Evolutionary conservation across 78 protist genomes (phyloP).

Genomic region (Dictyostelium firmibasis): DNA sequence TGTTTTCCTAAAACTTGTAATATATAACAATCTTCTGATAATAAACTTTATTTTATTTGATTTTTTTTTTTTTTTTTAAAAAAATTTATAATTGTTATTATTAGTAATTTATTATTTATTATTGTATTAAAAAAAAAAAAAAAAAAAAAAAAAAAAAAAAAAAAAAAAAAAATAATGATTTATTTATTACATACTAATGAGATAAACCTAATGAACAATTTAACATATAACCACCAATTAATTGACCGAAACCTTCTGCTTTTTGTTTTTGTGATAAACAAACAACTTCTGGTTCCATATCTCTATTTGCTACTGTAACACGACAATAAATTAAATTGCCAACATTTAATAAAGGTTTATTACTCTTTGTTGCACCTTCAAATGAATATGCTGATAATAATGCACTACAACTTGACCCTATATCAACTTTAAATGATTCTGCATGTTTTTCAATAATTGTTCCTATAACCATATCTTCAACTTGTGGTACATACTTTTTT

Average conservation of each 20-base stretch:
- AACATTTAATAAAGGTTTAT: slow-evolving; percentile 77
- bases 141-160: too few species aligned
- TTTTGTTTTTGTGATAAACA: slow-evolving; percentile 73
- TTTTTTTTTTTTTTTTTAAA: too few species aligned
- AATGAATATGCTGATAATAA: slow-evolving; percentile 84
- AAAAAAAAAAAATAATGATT: too few species aligned
- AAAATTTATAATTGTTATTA: too few species aligned
- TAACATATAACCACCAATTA: slow-evolving; percentile 78
- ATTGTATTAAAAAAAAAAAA: too few species aligned
- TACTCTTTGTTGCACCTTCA: slow-evolving; percentile 88
- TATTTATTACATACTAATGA: slow-evolving; percentile 59
- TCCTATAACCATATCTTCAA: slow-evolving; percentile 86
- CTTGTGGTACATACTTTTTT: slow-evolving; percentile 83
- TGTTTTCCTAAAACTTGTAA: slow-evolving; percentile 71
- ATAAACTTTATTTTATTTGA: slow-evolving; percentile 39
- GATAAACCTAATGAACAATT: slow-evolving; percentile 65
- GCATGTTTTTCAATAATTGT: slow-evolving; percentile 59
- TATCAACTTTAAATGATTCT: slow-evolving; percentile 82
- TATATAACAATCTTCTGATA: slow-evolving; percentile 63
- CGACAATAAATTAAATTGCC: slow-evolving; percentile 84
- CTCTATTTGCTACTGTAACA: slow-evolving; percentile 84
- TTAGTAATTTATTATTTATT: too few species aligned
- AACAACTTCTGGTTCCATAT: slow-evolving; percentile 89
- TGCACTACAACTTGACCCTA: slow-evolving; percentile 78
- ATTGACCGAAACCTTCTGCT: slow-evolving; percentile 86